phyloP scores from a whole-genome alignment of 1,284 basidiomycete genomes.

The Marasmius oreades region DNA sequence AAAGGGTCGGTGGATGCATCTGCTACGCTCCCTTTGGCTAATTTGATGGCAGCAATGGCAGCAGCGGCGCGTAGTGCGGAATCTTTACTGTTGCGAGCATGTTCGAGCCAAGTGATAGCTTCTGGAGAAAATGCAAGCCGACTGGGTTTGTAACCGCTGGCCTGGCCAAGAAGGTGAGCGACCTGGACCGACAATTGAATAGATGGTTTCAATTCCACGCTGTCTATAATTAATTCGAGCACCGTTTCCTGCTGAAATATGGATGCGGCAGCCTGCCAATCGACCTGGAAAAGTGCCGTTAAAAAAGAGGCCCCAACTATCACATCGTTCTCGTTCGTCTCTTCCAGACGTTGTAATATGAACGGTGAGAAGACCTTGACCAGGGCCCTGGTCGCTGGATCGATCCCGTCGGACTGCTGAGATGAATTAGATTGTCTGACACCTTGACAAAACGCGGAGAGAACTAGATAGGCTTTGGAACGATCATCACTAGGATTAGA shows the following conservation, averaged over 20 bases:
- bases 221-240: conserved; percentile 59
- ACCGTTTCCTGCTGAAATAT: conserved; percentile 63
- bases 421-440: conserved; percentile 36
- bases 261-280: conserved; percentile 56
- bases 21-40: conserved; percentile 53
- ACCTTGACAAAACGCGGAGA: conserved; percentile 63
- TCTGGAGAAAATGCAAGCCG: conserved; percentile 57
- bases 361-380: conserved; percentile 44
- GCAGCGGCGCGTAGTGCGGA: conserved; percentile 54
- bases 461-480: conserved; percentile 63
- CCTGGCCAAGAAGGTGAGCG: conserved; percentile 70
- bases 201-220: conserved; percentile 58
- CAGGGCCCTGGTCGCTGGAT: conserved; percentile 46
- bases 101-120: conserved; percentile 59
- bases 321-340: conserved; percentile 48
- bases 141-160: conserved; percentile 68
- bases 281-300: conserved; percentile 73
- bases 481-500: conserved; percentile 39
- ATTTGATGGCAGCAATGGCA: conserved; percentile 75
- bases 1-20: conserved; percentile 40
- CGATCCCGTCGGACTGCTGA: conserved; percentile 23
- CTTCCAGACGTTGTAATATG: conserved; percentile 45
- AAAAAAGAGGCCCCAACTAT: conserved; percentile 60
- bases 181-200: conserved; percentile 47
- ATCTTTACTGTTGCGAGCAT: conserved; percentile 45